Conservation (phyloP, 2,329 filamentous ascomycete species). For the Ophiostoma perfectum region DNA sequence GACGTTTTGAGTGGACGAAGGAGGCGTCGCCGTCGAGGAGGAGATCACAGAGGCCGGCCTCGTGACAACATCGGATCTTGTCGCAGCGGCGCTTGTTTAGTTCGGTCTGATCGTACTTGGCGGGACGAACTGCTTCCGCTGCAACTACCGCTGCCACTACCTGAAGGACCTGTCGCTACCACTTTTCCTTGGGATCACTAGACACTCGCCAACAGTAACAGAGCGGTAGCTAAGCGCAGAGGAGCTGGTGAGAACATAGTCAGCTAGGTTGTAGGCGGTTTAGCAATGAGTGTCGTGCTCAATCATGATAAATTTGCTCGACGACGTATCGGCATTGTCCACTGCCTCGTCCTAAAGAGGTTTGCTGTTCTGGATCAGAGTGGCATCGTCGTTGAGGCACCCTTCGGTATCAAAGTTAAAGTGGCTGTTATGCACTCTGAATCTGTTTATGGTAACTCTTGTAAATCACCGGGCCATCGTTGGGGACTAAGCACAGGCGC, state of each 20-base stretch:
- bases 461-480: no score
- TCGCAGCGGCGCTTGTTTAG: neutral
- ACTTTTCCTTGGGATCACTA: conserved; percentile 46
- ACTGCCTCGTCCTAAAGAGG: neutral
- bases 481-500: no score
- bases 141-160: neutral
- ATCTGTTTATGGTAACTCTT: no score
- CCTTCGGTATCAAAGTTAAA: neutral
- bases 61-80: neutral
- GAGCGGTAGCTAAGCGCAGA: conserved; percentile 39
- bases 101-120: neutral
- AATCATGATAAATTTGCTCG: neutral
- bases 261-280: neutral
- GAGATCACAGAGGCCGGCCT: neutral
- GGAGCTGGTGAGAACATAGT: conserved; percentile 31
- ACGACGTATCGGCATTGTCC: neutral
- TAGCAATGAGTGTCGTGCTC: neutral
- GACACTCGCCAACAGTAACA: conserved; percentile 52
- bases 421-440: neutral
- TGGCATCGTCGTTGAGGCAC: neutral
- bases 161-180: conserved; percentile 42
- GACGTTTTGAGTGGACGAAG: neutral
- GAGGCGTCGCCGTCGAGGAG: neutral
- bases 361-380: conserved; percentile 5
- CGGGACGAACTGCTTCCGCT: neutral